Conservation (phyloP, 73 alveolate species). For the Tetrahymena thermophila region DNA sequence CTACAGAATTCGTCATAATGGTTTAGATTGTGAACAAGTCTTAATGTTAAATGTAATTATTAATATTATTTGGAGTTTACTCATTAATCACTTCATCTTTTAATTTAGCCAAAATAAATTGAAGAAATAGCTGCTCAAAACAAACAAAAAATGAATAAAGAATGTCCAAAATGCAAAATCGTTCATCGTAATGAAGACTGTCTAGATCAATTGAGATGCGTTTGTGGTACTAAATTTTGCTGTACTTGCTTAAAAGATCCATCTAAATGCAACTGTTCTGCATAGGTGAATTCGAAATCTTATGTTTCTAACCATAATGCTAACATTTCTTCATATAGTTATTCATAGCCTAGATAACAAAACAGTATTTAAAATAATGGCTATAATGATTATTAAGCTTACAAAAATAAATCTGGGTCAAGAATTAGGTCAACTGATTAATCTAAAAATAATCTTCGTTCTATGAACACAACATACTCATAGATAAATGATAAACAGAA, state of each 20-base stretch:
- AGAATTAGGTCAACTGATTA: background rate
- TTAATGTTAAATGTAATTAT: background rate
- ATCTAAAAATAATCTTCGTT: background rate
- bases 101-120: background rate
- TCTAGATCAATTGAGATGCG: background rate
- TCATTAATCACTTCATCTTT: background rate
- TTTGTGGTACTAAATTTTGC: background rate
- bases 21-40: background rate
- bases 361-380: background rate
- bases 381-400: background rate
- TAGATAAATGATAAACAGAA: background rate
- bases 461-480: background rate
- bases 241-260: background rate
- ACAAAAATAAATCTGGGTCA: background rate
- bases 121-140: background rate
- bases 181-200: background rate
- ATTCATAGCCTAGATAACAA: background rate
- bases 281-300: background rate
- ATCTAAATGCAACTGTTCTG: background rate
- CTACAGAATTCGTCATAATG: background rate
- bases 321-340: background rate
- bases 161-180: background rate
- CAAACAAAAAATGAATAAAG: background rate
- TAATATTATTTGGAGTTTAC: background rate
- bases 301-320: background rate